Evolutionary conservation across 805 yeast genomes (phyloP).

Genomic region (Candida namnaoensis): DNA sequence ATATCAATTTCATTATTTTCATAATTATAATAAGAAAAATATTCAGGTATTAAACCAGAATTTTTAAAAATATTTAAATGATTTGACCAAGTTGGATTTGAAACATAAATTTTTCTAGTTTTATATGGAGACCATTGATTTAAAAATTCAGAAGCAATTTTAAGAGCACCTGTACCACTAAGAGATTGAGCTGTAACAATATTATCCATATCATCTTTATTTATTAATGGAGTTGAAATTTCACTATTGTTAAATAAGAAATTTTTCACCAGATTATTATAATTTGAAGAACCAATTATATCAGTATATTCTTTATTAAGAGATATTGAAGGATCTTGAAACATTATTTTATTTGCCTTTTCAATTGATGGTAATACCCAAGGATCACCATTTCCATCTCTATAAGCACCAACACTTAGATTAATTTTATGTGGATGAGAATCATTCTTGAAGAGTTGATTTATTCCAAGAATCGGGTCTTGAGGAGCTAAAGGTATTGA

Average conservation of each 20-base stretch:
- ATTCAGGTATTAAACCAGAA: conserved; percentile 56
- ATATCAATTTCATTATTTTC: conserved; percentile 54
- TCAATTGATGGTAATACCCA: conserved; percentile 76
- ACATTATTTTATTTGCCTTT: conserved; percentile 49
- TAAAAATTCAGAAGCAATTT: conserved; percentile 77
- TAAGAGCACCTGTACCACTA: conserved; percentile 92
- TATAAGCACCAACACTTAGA: conserved; percentile 60
- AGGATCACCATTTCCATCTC: conserved; percentile 83
- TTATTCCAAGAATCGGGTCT: conserved; percentile 77
- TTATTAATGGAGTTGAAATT: conserved; percentile 45
- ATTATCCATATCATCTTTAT: conserved; percentile 36
- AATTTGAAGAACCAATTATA: conserved; percentile 69
- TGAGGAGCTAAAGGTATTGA: conserved; percentile 57
- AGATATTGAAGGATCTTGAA: conserved; percentile 26
- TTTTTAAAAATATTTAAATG: conserved; percentile 73
- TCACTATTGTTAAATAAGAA: conserved; percentile 65
- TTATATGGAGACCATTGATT: conserved; percentile 45
- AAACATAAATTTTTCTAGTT: conserved; percentile 48
- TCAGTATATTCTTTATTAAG: conserved; percentile 81
- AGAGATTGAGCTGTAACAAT: conserved; percentile 82
- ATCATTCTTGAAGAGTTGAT: conserved; percentile 68
- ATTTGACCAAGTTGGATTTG: conserved; percentile 94
- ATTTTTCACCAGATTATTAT: conserved; percentile 56
- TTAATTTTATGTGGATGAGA: conserved; percentile 46
- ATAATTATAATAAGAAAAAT: conserved; percentile 66